Evolutionary conservation across 495 filamentous ascomycete species (phyloP).

Genomic region (Hyaloscypha variabilis): DNA sequence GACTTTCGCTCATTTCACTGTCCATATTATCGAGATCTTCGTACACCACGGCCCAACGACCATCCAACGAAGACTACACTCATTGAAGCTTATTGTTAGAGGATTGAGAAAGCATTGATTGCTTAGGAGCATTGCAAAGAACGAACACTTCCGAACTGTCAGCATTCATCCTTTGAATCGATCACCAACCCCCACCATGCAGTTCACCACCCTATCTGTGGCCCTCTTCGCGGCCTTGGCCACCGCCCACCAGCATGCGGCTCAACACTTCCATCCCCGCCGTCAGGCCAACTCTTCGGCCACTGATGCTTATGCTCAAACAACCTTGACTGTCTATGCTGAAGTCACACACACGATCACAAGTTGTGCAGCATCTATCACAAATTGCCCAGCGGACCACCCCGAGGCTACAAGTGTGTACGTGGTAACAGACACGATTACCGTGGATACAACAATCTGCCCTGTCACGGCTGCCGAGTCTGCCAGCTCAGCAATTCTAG

Average conservation of each 20-base stretch:
- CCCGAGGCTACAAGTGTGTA: conserved; percentile 24
- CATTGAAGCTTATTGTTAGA: background rate
- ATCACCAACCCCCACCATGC: conserved; percentile 28
- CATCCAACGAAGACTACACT: background rate
- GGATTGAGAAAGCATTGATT: conserved; percentile 30
- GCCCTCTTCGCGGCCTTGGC: conserved; percentile 52
- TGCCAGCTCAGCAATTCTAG: conserved; percentile 18
- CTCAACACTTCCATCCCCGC: conserved; percentile 37
- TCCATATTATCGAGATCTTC: conserved; percentile 14
- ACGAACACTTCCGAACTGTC: conserved; percentile 10
- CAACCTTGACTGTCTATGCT: conserved; percentile 39
- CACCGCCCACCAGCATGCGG: conserved; percentile 35
- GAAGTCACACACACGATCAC: conserved; percentile 38
- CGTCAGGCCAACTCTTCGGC: conserved; percentile 25
- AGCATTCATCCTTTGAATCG: background rate
- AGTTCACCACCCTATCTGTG: conserved; percentile 50
- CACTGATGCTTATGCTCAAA: conserved; percentile 21
- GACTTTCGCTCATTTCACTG: conserved; percentile 35
- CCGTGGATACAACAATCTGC: conserved; percentile 35
- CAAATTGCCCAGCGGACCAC: conserved; percentile 37
- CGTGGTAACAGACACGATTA: conserved; percentile 35
- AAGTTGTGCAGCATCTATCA: conserved; percentile 32
- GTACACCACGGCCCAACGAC: conserved; percentile 20
- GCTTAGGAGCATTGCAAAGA: conserved; percentile 23
- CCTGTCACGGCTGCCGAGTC: conserved; percentile 31